Evolutionary conservation across 2,329 filamentous ascomycete genomes (phyloP).

Genomic region (Seiridium cupressi): DNA sequence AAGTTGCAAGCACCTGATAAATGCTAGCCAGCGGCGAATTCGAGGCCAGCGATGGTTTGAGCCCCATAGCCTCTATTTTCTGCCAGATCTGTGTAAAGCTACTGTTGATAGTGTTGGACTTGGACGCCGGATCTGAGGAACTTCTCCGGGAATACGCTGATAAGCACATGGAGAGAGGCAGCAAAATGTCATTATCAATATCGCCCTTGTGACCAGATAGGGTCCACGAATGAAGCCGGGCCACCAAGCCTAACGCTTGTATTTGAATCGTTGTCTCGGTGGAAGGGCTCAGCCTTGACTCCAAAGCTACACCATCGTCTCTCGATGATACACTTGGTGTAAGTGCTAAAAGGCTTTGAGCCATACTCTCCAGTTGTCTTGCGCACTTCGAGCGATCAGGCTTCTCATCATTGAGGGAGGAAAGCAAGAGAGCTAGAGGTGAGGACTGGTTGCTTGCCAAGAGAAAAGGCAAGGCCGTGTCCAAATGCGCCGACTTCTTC

Average conservation of each 20-base stretch:
- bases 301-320: conserved; percentile 55
- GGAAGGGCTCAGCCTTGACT: conserved; percentile 52
- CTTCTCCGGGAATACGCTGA: conserved; percentile 58
- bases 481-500: conserved; percentile 58
- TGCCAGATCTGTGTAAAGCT: conserved; percentile 35
- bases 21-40: conserved; percentile 44
- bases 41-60: conserved; percentile 33
- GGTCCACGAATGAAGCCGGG: conserved; percentile 65
- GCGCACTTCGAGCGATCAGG: conserved; percentile 56
- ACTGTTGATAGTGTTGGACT: conserved; percentile 37
- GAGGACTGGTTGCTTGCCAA: conserved; percentile 52
- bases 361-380: conserved; percentile 65
- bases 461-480: conserved; percentile 56
- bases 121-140: conserved; percentile 27
- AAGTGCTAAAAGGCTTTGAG: conserved; percentile 63
- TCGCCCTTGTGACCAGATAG: conserved; percentile 59
- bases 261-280: conserved; percentile 60
- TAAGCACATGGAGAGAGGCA: conserved; percentile 63
- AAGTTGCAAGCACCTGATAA: conserved; percentile 51
- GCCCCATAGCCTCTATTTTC: conserved; percentile 32
- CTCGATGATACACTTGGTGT: conserved; percentile 65
- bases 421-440: conserved; percentile 55
- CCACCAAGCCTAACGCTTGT: conserved; percentile 61
- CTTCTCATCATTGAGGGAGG: conserved; percentile 38
- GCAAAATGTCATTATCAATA: conserved; percentile 61